A percentile compares a stretch with the other conserved stretches of the same genome.
Conservation (phyloP, 148 eudicot species). For the Oxyria digyna region DNA sequence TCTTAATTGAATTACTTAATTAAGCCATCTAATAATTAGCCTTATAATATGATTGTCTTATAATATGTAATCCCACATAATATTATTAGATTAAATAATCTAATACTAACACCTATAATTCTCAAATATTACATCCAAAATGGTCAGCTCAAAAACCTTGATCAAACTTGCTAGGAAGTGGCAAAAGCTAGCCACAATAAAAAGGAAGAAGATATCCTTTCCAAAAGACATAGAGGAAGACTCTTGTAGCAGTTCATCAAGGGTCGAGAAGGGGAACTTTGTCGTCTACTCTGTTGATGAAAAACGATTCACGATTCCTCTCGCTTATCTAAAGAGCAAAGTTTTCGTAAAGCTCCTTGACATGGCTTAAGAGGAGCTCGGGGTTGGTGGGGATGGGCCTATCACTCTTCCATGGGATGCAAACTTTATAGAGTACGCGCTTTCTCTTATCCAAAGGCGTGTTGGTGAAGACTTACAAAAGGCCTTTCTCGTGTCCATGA, state of each 20-base stretch:
- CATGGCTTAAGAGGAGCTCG: slow-evolving; percentile 35
- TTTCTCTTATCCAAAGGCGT: neutral
- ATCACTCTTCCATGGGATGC: slow-evolving; percentile 23
- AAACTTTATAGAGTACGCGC: slow-evolving; percentile 19
- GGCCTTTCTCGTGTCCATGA: slow-evolving; percentile 7
- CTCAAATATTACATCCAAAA: neutral
- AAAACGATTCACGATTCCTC: slow-evolving; percentile 17
- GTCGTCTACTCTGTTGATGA: slow-evolving; percentile 13
- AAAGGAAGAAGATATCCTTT: slow-evolving; percentile 12
- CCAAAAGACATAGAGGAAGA: neutral
- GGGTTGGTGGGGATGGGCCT: slow-evolving; percentile 9
- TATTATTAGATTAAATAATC: too few relatives aligned
- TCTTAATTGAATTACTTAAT: too few relatives aligned
- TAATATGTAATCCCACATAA: too few relatives aligned
- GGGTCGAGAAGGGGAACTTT: slow-evolving; percentile 19
- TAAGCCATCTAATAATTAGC: too few relatives aligned
- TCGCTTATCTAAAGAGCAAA: slow-evolving; percentile 5
- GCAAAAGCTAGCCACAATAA: slow-evolving; percentile 17
- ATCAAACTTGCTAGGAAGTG: slow-evolving; percentile 18
- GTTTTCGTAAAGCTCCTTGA: slow-evolving; percentile 28
- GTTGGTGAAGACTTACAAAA: slow-evolving; percentile 4
- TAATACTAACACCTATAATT: too few relatives aligned
- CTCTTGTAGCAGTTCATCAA: neutral
- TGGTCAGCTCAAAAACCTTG: slow-evolving; percentile 22
- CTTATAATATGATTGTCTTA: too few relatives aligned